phyloP scores from a whole-genome alignment of 106 monocot genomes.

The Phalaenopsis aphrodite region DNA sequence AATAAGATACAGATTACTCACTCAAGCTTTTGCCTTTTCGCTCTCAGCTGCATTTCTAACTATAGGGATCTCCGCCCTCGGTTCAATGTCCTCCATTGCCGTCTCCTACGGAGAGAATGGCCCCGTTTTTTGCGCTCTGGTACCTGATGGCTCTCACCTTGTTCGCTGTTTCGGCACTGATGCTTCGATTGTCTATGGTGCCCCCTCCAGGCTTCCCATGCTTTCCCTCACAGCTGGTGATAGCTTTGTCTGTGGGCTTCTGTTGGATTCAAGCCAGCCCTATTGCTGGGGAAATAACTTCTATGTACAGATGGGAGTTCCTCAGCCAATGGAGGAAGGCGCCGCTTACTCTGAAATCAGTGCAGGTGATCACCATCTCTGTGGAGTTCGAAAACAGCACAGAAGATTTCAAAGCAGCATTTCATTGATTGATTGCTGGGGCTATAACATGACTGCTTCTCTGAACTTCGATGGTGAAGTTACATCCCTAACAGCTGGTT shows the following conservation, averaged over 20 bases:
- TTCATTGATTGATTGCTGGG: conserved; percentile 87
- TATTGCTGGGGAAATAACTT: conserved; percentile 96
- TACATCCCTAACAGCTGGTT: conserved; percentile 64
- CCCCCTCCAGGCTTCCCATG: conserved; percentile 59
- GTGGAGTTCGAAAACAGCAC: conserved; percentile 36
- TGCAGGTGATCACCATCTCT: conserved; percentile 90
- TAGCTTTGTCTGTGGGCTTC: conserved; percentile 89
- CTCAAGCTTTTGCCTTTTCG: conserved; percentile 23
- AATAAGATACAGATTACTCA: background rate
- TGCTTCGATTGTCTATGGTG: conserved; percentile 86
- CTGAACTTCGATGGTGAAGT: conserved; percentile 25
- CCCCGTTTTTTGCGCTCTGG: conserved; percentile 75
- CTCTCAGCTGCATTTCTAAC: conserved; percentile 6
- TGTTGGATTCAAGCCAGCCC: conserved; percentile 61
- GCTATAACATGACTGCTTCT: conserved; percentile 92
- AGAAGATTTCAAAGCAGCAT: background rate
- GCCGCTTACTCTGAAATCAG: conserved; percentile 72
- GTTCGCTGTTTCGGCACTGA: conserved; percentile 88
- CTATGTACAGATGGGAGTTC: conserved; percentile 84
- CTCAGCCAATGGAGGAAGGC: conserved; percentile 68
- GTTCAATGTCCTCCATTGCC: conserved; percentile 95
- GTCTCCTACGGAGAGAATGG: conserved; percentile 94
- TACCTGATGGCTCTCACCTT: conserved; percentile 58
- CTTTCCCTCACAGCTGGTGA: conserved; percentile 75
- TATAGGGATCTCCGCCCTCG: conserved; percentile 40